Percentiles rank a stretch among this genome's conserved stretches.
These are phyloP conservation scores for Centaurea solstitialis DNA, from an alignment of 129 eudicot genomes.

Conservation along the genomic window DNA sequence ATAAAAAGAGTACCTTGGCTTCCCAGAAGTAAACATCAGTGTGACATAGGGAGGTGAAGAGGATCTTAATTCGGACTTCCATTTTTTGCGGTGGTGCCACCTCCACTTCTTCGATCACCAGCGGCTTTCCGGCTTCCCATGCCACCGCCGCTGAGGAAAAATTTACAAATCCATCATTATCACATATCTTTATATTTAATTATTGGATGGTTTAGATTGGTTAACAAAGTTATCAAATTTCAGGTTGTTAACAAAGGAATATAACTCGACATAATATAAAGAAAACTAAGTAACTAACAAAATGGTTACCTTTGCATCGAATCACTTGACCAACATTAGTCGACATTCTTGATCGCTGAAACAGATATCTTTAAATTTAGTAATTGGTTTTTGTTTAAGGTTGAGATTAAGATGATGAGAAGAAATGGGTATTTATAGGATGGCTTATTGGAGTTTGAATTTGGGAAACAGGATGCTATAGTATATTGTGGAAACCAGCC, in stretches of 20 bases:
- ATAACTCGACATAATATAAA: too few relatives aligned
- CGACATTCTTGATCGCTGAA: slow-evolving; percentile 31
- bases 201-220: too few relatives aligned
- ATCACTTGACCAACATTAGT: slow-evolving; percentile 50
- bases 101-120: slow-evolving; percentile 80
- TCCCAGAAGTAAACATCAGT: slow-evolving; percentile 93
- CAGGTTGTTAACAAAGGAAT: too few relatives aligned
- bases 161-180: neutral
- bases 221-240: too few relatives aligned
- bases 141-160: slow-evolving; percentile 81
- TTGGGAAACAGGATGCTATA: neutral
- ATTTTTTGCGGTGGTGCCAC: too few relatives aligned
- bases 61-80: slow-evolving; percentile 80
- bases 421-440: slow-evolving; percentile 20
- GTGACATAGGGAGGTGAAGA: slow-evolving; percentile 75
- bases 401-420: neutral
- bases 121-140: slow-evolving; percentile 85
- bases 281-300: too few relatives aligned
- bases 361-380: neutral
- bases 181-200: neutral
- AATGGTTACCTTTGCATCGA: slow-evolving; percentile 64
- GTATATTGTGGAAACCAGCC: slow-evolving; percentile 2
- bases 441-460: neutral
- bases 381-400: neutral
- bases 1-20: slow-evolving; percentile 78